Base-by-base conservation (phyloP, 2,329 filamentous ascomycete genomes). In the Hypoxylon sp. region DNA sequence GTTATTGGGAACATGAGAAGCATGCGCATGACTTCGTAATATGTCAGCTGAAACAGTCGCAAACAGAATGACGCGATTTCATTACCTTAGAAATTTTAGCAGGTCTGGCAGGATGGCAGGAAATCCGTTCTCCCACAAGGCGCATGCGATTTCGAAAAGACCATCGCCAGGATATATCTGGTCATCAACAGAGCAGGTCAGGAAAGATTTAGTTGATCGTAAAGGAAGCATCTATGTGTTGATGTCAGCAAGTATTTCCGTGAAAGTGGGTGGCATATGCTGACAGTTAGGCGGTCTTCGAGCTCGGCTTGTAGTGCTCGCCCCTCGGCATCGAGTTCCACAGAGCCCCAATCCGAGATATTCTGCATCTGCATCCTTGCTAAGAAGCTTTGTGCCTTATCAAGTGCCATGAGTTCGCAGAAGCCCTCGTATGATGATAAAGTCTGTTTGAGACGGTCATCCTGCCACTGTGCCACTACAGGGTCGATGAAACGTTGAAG, bases 181-280 rank as follows among this genome's bases (percentile, higher is more conserved):
- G 3, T 41, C 93, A 70, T 99, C 96, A 0, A 95, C 94, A 0
- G 94, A 96, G 50, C 94, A 94, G 1, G 91, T 91, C n/a, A 99
- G 80, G 73, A 98, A 91, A 0, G 92, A 93, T 75, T 97, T 97
- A 1, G 94, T 97, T 6, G 91, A 86, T 59, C 94, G 88, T 43
- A 99, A 79, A 3, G 95, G 95, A 13, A 98, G 79, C 62, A 85
- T 83, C 84, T 91, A 49, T 2, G 6, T 44, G 6, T 26, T 26
- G 24, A 26, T 24, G 52, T 67, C 19, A 67, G 65, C 22, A 52
- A 51, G 4, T 8, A 51, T 50, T 17, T 41, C 13, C 20, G 15
- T 43, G 24, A 22, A 51, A 13, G 48, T 8, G 7, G 22, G 24
- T 48, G 26, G 48, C 34, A 70, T 56, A 2, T 15, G n/a, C 79